Evolutionary conservation across 192 early-diverging fungal genomes (phyloP), one percentile per base, ranked within the genome.

Genomic region (Coemansia sp.): DNA sequence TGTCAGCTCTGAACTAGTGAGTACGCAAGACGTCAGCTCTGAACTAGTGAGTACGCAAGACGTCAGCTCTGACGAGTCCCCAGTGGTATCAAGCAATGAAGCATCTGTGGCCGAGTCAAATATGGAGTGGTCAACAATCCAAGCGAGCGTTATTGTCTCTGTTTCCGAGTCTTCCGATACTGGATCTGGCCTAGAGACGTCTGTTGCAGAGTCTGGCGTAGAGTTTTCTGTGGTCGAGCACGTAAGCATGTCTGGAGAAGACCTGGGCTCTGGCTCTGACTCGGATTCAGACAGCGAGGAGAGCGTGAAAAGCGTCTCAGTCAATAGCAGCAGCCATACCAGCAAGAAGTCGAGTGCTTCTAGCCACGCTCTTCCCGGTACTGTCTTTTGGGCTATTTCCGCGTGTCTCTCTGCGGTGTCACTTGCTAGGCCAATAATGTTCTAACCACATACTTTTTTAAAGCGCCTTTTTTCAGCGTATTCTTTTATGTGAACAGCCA

Each of bases 241-340:
- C 24, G 57, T 33, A 24, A 48, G 53, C 21, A 28, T 62, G 23
- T 34, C 23, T 1, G 35, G 11, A 18, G 61, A 35, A 20, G 63
- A 70, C 10, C 38, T 40, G 8, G 76, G 46, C 16, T 79, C 67
- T 31, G 76, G 65, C 43, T 69, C 76, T 0, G 75, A 72, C 39
- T 65, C 66, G 11, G 65, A 67, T n/a, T 38, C 58, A 10, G 76
- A 78, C 13, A 9, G 26, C 13, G 69, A 71, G 18, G 37, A 62
- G 11, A 40, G 61, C 7, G 55, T 40, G 4, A n/a, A 28, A 11
- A 65, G 62, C 38, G 57, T 46, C 4, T 39, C 56, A 1, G 38
- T 38, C 34, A 57, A 33, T 35, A 26, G 20, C 5, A 60, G 35
- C 21, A 43, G 48, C 18, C 21, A 39, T 13, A 28, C 24, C 21